Base-by-base conservation (phyloP, 1,284 basidiomycete species). In the Cryptococcus depauperatus region DNA sequence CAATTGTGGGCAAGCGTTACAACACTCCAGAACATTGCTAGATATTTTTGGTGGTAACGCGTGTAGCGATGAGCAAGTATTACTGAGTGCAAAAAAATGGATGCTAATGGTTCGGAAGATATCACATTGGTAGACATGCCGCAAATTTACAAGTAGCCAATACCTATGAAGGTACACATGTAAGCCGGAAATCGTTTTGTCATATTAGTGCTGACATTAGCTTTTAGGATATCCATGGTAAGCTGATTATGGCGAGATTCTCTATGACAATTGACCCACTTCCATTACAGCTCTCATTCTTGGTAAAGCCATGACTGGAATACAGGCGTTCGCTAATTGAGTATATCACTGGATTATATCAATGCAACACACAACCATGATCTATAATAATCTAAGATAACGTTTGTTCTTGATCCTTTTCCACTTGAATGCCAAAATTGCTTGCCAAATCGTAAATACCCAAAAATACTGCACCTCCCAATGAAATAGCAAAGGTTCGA, bases 401-500 rank as follows among this genome's bases (percentile, higher is more conserved):
- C 16, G 29, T 30, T 13, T 30, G 29, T 30, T 30, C 29, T 30
- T 25, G 10, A 30, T 46, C 37, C 16, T 29, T 29, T 19, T 41
- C 32, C 16, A 37, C 35, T 27, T 34, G 35, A 21, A 45, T 39
- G 11, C 58, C 58, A 38, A 66, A 60, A 44, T 64, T 63, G 37
- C 62, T 53, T 11, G 55, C 55, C 41, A 66, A 58, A 51, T 97
- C 92, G 62, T 95, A 97, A 37, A 88, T 83, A 27, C 93, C 92
- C 5, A 97, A 76, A 72, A 99, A 99, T 0, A 98, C 90, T 0
- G 92, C 91, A 2, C 95, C 95, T 5, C 95, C 95, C 1, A 89
- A 81, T 2, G 89, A 90, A 61, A 99, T 97, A 84, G 92, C 96
- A 43, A 95, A 69, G 32, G 90, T 95, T 56, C 95, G 78, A 16